These are phyloP conservation scores for Penicillium sp. DNA, from an alignment of 2,329 filamentous ascomycete genomes.

Conservation along the genomic window DNA sequence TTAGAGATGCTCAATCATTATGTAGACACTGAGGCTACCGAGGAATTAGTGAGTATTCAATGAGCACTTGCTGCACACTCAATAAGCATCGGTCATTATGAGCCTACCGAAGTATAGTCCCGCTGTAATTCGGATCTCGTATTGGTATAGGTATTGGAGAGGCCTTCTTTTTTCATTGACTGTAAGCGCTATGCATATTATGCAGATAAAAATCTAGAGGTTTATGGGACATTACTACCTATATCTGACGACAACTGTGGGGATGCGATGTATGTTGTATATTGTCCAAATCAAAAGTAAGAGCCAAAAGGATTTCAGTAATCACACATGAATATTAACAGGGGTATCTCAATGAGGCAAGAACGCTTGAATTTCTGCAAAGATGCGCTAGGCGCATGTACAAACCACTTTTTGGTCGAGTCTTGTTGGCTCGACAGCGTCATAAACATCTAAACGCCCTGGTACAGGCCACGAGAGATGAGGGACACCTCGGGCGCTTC, in stretches of 20 bases:
- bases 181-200: neutral
- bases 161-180: neutral
- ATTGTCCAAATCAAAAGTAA: neutral
- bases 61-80: too few relatives aligned
- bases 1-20: too few relatives aligned
- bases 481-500: conserved; percentile 24
- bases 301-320: neutral
- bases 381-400: neutral
- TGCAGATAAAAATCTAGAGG: neutral
- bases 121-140: too few relatives aligned
- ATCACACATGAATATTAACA: neutral
- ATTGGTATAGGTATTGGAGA: too few relatives aligned
- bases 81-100: too few relatives aligned
- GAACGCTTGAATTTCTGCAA: neutral
- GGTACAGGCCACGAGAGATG: conserved; percentile 6
- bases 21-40: too few relatives aligned
- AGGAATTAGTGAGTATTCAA: too few relatives aligned
- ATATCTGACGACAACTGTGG: neutral
- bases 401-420: neutral
- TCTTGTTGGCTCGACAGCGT: neutral
- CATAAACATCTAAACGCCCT: neutral
- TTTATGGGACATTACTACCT: neutral
- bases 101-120: too few relatives aligned
- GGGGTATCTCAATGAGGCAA: conserved; percentile 6
- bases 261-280: neutral